phyloP scores from a whole-genome alignment of 306 rosid genomes.

The Luffa acutangula region DNA sequence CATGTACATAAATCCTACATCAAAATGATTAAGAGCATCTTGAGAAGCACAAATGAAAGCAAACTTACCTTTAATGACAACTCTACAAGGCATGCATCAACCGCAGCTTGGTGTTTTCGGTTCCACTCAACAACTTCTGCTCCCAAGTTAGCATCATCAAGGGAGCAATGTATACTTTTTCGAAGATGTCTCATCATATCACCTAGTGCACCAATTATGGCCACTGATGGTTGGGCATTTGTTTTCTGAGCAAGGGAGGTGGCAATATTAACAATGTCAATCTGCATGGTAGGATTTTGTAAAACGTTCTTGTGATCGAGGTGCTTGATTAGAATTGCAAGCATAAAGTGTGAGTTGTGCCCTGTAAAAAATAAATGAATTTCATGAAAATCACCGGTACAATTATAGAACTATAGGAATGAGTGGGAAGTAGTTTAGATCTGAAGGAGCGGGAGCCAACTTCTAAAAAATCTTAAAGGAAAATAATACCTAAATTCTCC shows the following conservation, averaged over 20 bases:
- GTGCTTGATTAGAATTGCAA: constrained; percentile 78
- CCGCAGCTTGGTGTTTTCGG: constrained; percentile 48
- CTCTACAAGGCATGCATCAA: constrained; percentile 80
- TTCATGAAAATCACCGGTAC: background rate
- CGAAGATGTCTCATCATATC: constrained; percentile 86
- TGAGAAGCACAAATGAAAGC: background rate
- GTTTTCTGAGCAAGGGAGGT: constrained; percentile 61
- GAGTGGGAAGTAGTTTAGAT: background rate
- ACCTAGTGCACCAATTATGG: constrained; percentile 60
- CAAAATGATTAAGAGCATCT: background rate
- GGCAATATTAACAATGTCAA: constrained; percentile 72
- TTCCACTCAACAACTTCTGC: constrained; percentile 49
- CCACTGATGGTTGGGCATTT: constrained; percentile 64
- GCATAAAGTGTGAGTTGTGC: constrained; percentile 69
- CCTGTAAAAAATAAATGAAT: constrained; percentile 30
- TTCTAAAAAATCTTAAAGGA: background rate
- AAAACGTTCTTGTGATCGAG: constrained; percentile 81
- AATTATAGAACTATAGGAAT: background rate
- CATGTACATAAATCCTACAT: background rate
- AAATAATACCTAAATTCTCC: constrained; percentile 61
- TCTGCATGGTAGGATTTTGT: constrained; percentile 61
- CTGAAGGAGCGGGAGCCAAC: constrained; percentile 11
- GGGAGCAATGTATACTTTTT: constrained; percentile 58
- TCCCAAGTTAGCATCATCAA: constrained; percentile 48
- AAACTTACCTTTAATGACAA: constrained; percentile 59